These are phyloP conservation scores for Colletotrichum agaves DNA, from an alignment of 2,329 filamentous ascomycete species.

Conservation along the genomic window DNA sequence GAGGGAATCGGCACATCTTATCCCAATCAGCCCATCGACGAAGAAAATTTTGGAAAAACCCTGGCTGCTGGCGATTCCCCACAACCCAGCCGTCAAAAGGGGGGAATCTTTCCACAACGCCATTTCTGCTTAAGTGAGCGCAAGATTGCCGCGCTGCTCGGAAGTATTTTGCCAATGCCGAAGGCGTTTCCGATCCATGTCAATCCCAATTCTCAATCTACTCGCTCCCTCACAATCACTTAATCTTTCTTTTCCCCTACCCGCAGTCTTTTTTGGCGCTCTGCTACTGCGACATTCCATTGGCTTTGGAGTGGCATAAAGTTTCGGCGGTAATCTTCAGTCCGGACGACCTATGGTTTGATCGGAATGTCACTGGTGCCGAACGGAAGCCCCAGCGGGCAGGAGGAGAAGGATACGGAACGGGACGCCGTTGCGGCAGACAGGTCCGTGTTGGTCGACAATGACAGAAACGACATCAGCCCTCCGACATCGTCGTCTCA, in stretches of 20 bases:
- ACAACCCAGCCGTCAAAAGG: slow-evolving; percentile 11
- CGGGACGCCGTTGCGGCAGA: neutral
- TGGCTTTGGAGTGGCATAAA: neutral
- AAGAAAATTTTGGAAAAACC: neutral
- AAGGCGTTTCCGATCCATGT: slow-evolving; percentile 17
- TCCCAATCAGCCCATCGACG: neutral
- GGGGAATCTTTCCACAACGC: slow-evolving; percentile 19
- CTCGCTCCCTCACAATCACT: slow-evolving; percentile 3
- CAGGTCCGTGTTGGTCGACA: neutral
- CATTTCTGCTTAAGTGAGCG: slow-evolving; percentile 34
- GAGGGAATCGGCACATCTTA: slow-evolving; percentile 25
- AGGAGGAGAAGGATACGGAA: neutral
- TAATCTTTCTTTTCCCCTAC: neutral
- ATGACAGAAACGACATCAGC: neutral
- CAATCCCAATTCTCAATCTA: slow-evolving; percentile 9
- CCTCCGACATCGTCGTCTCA: slow-evolving; percentile 22
- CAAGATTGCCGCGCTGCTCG: neutral
- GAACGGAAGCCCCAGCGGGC: neutral
- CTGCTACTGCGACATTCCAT: neutral
- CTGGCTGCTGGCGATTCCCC: neutral
- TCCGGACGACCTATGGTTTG: neutral
- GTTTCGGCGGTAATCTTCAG: neutral
- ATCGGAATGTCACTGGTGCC: slow-evolving; percentile 16
- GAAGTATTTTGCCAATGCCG: slow-evolving; percentile 28
- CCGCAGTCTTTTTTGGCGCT: neutral